Percentiles rank a stretch among this genome's conserved stretches.
phyloP scores from a whole-genome alignment of 2,329 filamentous ascomycete species.

The Phoma sp. region DNA sequence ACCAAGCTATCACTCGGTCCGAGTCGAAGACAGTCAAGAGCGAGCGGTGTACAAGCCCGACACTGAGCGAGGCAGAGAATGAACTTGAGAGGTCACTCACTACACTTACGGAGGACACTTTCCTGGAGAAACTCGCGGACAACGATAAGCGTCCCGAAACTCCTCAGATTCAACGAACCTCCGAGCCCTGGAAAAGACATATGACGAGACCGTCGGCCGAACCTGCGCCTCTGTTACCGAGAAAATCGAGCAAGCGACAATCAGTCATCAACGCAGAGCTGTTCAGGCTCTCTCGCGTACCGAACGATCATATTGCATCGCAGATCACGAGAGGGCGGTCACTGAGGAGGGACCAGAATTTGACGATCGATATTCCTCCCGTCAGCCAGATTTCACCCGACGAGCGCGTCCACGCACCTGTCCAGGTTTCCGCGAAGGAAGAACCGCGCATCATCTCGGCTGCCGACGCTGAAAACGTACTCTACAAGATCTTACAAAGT shows the following conservation, averaged over 20 bases:
- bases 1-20: constrained; percentile 31
- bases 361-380: constrained; percentile 36
- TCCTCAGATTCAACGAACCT: too few species aligned
- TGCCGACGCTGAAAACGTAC: constrained; percentile 57
- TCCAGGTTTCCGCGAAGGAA: constrained; percentile 24
- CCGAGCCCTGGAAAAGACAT: constrained; percentile 12
- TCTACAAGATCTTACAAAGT: constrained; percentile 60
- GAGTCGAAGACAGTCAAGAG: constrained; percentile 25
- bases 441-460: constrained; percentile 49
- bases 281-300: constrained; percentile 34
- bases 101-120: constrained; percentile 39
- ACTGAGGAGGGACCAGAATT: constrained; percentile 22
- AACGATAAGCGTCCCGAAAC: constrained; percentile 41
- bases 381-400: constrained; percentile 28
- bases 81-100: constrained; percentile 46
- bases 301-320: constrained; percentile 41
- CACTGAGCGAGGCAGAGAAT: constrained; percentile 56
- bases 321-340: constrained; percentile 33
- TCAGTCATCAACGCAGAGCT: constrained; percentile 26
- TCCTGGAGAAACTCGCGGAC: constrained; percentile 52
- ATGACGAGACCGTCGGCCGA: constrained; percentile 16
- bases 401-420: constrained; percentile 30
- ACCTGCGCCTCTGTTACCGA: constrained; percentile 48
- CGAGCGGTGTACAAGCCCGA: constrained; percentile 48
- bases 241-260: constrained; percentile 53